phyloP scores from a whole-genome alignment of 352 stramenopile species.

The Chloridella minuta region DNA sequence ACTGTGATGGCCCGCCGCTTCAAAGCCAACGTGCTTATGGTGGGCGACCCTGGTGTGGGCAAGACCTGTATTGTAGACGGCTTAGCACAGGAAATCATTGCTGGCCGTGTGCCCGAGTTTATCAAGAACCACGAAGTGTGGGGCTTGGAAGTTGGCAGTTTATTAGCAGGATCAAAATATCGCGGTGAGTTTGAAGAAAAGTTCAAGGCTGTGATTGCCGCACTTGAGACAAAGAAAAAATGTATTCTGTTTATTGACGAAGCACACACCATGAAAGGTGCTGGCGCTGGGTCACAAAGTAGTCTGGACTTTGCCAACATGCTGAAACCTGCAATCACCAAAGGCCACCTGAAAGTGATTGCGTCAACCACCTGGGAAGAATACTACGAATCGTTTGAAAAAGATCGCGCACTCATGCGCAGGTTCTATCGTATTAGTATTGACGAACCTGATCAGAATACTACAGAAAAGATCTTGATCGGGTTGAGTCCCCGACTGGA shows the following conservation, averaged over 20 bases:
- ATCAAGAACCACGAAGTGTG: slow-evolving; percentile 25
- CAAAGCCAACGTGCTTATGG: slow-evolving; percentile 91
- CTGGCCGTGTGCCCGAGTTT: slow-evolving; percentile 54
- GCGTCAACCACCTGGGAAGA: slow-evolving; percentile 84
- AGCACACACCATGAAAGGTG: slow-evolving; percentile 40
- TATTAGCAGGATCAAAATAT: slow-evolving; percentile 86
- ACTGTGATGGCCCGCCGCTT: slow-evolving; percentile 65
- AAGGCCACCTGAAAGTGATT: slow-evolving; percentile 70
- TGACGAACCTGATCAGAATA: no score
- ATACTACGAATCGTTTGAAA: slow-evolving; percentile 87
- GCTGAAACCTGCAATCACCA: slow-evolving; percentile 78
- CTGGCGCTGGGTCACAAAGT: no score
- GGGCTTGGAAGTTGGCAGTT: slow-evolving; percentile 68
- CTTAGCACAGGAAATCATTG: slow-evolving; percentile 65
- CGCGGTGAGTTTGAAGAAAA: slow-evolving; percentile 91
- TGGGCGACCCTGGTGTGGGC: slow-evolving; percentile 71
- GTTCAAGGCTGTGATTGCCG: slow-evolving; percentile 21
- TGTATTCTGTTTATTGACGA: no score
- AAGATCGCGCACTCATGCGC: slow-evolving; percentile 78
- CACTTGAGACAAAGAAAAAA: slow-evolving; percentile 19
- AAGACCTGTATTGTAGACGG: slow-evolving; percentile 70
- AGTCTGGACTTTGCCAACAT: slow-evolving; percentile 74
- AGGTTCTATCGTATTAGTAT: slow-evolving; percentile 69
- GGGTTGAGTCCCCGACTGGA: slow-evolving; percentile 34
- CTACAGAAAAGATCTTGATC: no score